phyloP scores from a whole-genome alignment of 176 grass and related monocot species.

The Ensete ventricosum region DNA sequence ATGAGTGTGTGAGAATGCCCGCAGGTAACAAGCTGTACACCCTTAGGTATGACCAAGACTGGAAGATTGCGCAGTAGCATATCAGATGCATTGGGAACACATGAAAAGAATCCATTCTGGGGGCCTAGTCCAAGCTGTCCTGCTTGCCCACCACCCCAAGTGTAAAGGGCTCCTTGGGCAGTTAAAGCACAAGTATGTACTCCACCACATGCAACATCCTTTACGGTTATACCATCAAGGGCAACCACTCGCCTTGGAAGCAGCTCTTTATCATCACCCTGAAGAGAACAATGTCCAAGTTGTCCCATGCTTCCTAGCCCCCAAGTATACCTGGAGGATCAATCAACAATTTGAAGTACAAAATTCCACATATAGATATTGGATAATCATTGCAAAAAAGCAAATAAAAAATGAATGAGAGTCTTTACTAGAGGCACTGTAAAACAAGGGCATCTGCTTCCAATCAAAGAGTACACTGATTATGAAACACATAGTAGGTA shows the following conservation, averaged over 20 bases:
- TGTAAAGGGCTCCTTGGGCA: conserved; percentile 57
- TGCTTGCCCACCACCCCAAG: conserved; percentile 70
- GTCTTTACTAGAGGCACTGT: too few species aligned
- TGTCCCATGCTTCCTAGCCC: conserved; percentile 88
- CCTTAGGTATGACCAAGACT: conserved; percentile 48
- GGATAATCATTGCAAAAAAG: too few species aligned
- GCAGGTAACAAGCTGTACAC: conserved; percentile 59
- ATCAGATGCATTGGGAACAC: conserved; percentile 40
- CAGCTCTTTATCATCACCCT: conserved; percentile 70
- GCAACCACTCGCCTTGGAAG: conserved; percentile 73
- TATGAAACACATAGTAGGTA: too few species aligned
- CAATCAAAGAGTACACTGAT: too few species aligned
- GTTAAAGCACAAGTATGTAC: conserved; percentile 88
- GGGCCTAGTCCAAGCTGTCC: conserved; percentile 71
- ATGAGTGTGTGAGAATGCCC: conserved; percentile 93
- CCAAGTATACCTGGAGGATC: conserved; percentile 81
- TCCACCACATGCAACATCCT: conserved; percentile 73
- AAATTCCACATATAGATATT: background rate
- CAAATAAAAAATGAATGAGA: too few species aligned
- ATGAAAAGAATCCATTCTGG: conserved; percentile 52
- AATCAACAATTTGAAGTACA: background rate
- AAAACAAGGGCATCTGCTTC: too few species aligned
- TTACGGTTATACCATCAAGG: conserved; percentile 48
- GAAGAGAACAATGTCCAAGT: conserved; percentile 86
- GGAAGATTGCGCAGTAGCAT: conserved; percentile 67